phyloP scores from a whole-genome alignment of 768 basidiomycete genomes.

The Leucocoprinus leucothites region DNA sequence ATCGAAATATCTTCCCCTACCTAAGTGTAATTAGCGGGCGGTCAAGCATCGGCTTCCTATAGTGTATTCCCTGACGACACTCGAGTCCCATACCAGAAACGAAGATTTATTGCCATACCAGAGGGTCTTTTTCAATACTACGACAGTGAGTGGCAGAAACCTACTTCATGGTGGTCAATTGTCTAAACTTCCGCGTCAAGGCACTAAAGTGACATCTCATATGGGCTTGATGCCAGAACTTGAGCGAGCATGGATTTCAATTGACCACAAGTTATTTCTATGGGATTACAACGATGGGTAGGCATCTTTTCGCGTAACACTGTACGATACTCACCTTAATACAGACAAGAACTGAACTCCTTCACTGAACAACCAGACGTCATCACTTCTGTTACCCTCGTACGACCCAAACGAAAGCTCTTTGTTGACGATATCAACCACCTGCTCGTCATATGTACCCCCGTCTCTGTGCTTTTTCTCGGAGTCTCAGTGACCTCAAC shows the following conservation, averaged over 20 bases:
- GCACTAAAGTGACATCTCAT: conserved; percentile 66
- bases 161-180: conserved; percentile 11
- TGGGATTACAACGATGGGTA: conserved; percentile 98
- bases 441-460: conserved; percentile 88
- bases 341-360: conserved; percentile 86
- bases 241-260: conserved; percentile 92
- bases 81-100: conserved; percentile 77
- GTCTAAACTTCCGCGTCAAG: conserved; percentile 32
- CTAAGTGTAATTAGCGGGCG: conserved; percentile 44
- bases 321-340: conserved; percentile 2
- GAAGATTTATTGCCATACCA: conserved; percentile 72
- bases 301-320: conserved; percentile 22
- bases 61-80: conserved; percentile 75
- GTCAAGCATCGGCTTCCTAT: conserved; percentile 72
- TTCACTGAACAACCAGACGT: conserved; percentile 89
- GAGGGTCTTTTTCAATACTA: conserved; percentile 78
- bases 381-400: conserved; percentile 85
- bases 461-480: conserved; percentile 77
- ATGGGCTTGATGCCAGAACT: conserved; percentile 94
- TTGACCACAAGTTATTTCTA: conserved; percentile 90
- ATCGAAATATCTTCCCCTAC: conserved; percentile 4
- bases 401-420: conserved; percentile 79
- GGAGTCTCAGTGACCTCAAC: conserved; percentile 64
- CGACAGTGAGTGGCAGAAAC: conserved; percentile 47
- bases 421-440: conserved; percentile 92